Evolutionary conservation across 805 yeast genomes (phyloP).

Genomic region (Saccharomycopsis oosterbeekiorum): DNA sequence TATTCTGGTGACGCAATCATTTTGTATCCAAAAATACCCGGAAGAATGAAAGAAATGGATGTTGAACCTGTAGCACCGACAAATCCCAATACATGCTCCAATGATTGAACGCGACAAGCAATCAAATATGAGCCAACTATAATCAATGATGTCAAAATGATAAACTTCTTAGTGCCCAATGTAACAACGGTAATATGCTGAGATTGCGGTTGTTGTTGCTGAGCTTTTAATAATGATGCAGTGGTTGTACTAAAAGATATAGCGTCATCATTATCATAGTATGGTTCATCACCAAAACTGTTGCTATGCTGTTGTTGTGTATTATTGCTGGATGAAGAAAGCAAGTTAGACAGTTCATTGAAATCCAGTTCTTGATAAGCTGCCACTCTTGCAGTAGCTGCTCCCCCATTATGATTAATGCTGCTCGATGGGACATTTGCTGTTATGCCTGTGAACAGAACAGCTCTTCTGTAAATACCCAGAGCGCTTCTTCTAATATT

Average conservation of each 20-base stretch:
- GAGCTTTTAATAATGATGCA: not conserved
- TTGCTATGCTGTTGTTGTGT: not conserved
- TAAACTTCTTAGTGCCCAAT: slow-evolving; percentile 23
- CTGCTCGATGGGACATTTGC: not conserved
- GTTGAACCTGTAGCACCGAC: slow-evolving; percentile 95
- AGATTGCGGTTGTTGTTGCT: not conserved
- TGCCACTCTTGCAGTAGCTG: not conserved
- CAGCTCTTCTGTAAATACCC: slow-evolving; percentile 11
- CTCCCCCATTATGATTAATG: not conserved
- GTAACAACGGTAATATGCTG: slow-evolving; percentile 6
- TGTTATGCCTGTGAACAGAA: not conserved
- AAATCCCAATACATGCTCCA: slow-evolving; percentile 73
- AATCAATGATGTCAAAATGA: slow-evolving; percentile 33
- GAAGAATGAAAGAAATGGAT: slow-evolving; percentile 79
- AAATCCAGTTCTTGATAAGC: not conserved
- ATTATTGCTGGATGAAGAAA: not conserved
- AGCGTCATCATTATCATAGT: not conserved
- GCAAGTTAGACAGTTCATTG: not conserved
- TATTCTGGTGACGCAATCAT: slow-evolving; percentile 43
- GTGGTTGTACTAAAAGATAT: not conserved
- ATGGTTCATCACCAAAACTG: not conserved
- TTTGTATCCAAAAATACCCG: slow-evolving; percentile 77
- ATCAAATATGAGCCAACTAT: slow-evolving; percentile 48
- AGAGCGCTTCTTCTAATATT: slow-evolving; percentile 11
- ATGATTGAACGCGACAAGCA: slow-evolving; percentile 59